A percentile compares a stretch with the other conserved stretches of the same genome.
Conservation (phyloP, 352 stramenopile genomes). For the Vaucheria bursata region DNA sequence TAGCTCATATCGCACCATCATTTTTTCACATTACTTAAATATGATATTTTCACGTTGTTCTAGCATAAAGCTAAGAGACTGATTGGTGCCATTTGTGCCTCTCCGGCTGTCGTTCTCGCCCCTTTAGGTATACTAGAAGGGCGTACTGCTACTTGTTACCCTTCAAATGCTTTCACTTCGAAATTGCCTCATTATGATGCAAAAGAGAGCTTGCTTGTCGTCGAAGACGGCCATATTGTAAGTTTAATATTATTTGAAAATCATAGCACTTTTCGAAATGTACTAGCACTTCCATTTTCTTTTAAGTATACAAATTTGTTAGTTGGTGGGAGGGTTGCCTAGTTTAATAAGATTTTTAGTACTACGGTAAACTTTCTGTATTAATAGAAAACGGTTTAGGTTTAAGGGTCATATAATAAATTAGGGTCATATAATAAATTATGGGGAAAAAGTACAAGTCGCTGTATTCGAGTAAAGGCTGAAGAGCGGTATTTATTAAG, state of each 20-base stretch:
- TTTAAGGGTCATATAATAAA: too few species aligned
- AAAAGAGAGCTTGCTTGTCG: background rate
- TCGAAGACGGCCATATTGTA: background rate
- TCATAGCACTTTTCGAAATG: background rate
- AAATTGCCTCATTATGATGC: slow-evolving; percentile 4
- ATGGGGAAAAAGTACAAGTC: too few species aligned
- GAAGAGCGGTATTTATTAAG: too few species aligned
- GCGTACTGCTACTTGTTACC: slow-evolving; percentile 52
- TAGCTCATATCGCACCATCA: too few species aligned
- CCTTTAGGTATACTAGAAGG: slow-evolving; percentile 51
- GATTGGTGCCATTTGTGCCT: slow-evolving; percentile 56
- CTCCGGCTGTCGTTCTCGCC: slow-evolving; percentile 55
- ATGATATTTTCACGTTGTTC: too few species aligned
- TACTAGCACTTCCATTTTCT: background rate
- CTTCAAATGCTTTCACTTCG: slow-evolving; percentile 30
- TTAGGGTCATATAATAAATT: too few species aligned
- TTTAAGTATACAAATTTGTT: background rate
- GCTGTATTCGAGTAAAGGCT: too few species aligned
- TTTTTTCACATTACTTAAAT: too few species aligned
- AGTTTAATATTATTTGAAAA: background rate
- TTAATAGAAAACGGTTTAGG: too few species aligned
- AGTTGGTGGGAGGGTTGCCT: background rate
- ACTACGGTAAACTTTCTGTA: background rate
- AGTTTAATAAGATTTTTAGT: background rate
- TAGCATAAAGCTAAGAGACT: too few species aligned